Percentiles rank a stretch among this genome's conserved stretches.
Conservation (phyloP, 2,329 filamentous ascomycete species). For the Phoma sp. region DNA sequence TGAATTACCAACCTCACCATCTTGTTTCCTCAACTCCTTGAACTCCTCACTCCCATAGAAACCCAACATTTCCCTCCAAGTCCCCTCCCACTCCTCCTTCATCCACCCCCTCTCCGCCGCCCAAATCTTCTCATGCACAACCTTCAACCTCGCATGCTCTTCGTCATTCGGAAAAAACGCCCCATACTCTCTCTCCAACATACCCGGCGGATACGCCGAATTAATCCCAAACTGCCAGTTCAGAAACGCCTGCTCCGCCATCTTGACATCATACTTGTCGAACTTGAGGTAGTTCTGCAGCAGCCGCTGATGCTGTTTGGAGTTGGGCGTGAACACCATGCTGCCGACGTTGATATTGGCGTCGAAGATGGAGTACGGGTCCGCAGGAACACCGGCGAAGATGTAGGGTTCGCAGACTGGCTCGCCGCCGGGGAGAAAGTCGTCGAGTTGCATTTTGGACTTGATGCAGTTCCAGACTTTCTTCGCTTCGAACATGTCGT, state of each 20-base stretch:
- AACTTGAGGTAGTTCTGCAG: conserved; percentile 44
- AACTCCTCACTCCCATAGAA: conserved; percentile 37
- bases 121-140: conserved; percentile 48
- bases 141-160: conserved; percentile 34
- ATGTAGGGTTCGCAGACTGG: conserved; percentile 39
- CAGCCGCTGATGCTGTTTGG: conserved; percentile 37
- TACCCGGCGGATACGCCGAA: conserved; percentile 36
- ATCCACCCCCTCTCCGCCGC: conserved; percentile 24
- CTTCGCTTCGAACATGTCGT: conserved; percentile 39
- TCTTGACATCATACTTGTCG: conserved; percentile 35
- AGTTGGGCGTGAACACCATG: conserved; percentile 41
- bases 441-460: conserved; percentile 32
- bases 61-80: conserved; percentile 34
- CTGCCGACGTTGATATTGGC: conserved; percentile 35
- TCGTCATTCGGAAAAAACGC: conserved; percentile 35
- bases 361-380: conserved; percentile 26
- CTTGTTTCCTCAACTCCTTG: conserved; percentile 15
- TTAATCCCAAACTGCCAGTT: conserved; percentile 41
- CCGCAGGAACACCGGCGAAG: conserved; percentile 31
- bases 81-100: conserved; percentile 33
- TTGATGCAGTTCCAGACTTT: conserved; percentile 28
- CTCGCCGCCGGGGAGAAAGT: conserved; percentile 28
- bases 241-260: conserved; percentile 45
- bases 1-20: conserved; percentile 4
- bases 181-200: conserved; percentile 37